A percentile compares a stretch with the other conserved stretches of the same genome.
These are phyloP conservation scores for Biscogniauxia mediterranea DNA, from an alignment of 2,329 filamentous ascomycete species.

Conservation along the genomic window DNA sequence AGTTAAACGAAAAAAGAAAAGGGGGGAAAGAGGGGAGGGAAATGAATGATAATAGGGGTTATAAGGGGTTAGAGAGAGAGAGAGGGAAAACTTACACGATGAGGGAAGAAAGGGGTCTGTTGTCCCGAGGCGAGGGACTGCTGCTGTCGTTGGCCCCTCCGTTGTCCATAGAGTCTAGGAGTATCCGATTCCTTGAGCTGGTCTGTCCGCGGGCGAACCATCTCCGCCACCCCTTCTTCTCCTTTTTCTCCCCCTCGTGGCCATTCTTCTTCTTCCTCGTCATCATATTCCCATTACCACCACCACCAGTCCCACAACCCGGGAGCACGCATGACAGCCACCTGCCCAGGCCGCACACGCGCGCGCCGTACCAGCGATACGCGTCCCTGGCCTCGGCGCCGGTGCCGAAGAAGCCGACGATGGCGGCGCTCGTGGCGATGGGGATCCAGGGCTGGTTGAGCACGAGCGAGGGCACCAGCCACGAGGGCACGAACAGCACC, in stretches of 20 bases:
- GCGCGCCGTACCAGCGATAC: slow-evolving; percentile 38
- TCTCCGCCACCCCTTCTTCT: background rate
- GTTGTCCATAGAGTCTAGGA: background rate
- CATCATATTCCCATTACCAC: background rate
- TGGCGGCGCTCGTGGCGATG: slow-evolving; percentile 45
- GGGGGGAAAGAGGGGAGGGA: background rate
- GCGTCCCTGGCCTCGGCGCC: slow-evolving; percentile 52
- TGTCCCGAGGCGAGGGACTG: background rate
- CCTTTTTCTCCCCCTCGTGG: background rate
- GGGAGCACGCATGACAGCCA: background rate
- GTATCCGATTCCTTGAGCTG: background rate
- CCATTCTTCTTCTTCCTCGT: too few species aligned
- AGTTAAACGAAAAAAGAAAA: background rate
- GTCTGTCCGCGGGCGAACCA: background rate
- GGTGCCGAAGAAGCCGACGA: slow-evolving; percentile 56
- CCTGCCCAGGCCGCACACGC: slow-evolving; percentile 12
- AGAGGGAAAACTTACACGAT: background rate
- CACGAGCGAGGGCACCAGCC: slow-evolving; percentile 36
- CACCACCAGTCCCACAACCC: background rate
- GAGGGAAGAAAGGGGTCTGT: background rate
- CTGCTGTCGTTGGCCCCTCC: background rate
- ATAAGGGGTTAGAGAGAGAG: background rate
- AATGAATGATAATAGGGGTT: too few species aligned
- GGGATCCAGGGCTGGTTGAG: slow-evolving; percentile 50
- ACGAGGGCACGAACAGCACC: slow-evolving; percentile 45